Evolutionary conservation across 139 green algal genomes (phyloP).

Genomic region (Micractinium conductrix): DNA sequence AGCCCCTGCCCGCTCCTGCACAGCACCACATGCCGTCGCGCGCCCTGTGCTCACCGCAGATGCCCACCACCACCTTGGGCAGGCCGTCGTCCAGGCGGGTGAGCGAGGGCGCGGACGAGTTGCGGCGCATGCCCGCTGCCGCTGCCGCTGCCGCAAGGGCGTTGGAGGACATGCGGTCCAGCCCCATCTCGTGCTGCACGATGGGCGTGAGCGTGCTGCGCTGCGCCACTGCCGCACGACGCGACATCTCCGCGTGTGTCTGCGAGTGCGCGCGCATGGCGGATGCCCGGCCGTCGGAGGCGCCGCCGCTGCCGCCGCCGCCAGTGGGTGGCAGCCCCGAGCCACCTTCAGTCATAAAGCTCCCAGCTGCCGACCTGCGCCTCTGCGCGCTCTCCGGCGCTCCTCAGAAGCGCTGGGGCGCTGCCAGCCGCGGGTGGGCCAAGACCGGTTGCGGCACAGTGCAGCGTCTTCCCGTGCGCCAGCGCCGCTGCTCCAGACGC

Average conservation of each 20-base stretch:
- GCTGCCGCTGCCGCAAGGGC: no score
- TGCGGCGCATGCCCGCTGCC: conserved; percentile 10
- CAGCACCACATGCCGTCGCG: background rate
- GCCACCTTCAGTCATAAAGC: no score
- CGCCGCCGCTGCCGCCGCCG: background rate
- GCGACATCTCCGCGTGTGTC: conserved; percentile 14
- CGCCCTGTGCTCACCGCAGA: conserved; percentile 33
- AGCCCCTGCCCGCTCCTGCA: no score
- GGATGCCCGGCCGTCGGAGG: background rate
- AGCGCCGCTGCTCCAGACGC: no score
- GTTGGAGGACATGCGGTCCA: background rate
- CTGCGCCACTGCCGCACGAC: conserved; percentile 3
- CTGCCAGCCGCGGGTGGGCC: no score
- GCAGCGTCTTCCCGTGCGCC: no score
- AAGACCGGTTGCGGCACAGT: no score
- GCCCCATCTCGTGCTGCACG: background rate
- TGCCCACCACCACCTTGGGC: conserved; percentile 42
- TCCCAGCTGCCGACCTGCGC: no score
- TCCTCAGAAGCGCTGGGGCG: no score
- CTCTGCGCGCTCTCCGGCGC: no score
- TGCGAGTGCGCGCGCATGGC: background rate
- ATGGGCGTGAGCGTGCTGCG: conserved; percentile 12
- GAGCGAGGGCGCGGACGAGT: conserved; percentile 36
- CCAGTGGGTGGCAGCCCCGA: background rate
- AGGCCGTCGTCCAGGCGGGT: conserved; percentile 28